phyloP scores from a whole-genome alignment of 164 flowering plant species.

The Magnolia officinalis region DNA sequence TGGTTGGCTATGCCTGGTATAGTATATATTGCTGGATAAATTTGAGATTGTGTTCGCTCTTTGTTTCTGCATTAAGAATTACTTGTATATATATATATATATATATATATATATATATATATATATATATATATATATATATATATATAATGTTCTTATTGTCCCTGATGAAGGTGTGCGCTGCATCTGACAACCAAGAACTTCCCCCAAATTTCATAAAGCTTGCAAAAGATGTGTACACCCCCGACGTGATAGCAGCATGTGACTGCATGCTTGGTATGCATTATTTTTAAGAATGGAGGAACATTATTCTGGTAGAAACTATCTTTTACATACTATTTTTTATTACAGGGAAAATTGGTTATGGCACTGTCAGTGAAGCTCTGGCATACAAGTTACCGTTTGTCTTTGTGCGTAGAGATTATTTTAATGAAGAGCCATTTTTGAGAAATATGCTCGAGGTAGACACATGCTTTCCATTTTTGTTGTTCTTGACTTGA shows the following conservation, averaged over 20 bases:
- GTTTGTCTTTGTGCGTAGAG: constrained; percentile 92
- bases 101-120: background rate
- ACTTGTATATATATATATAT: background rate
- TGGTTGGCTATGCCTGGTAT: constrained; percentile 95
- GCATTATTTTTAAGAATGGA: constrained; percentile 6
- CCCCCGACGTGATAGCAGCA: constrained; percentile 93
- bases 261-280: constrained; percentile 99
- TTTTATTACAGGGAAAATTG: constrained; percentile 77
- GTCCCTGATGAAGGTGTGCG: constrained; percentile 64
- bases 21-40: constrained; percentile 1
- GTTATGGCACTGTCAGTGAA: constrained; percentile 95
- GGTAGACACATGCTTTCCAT: constrained; percentile 34
- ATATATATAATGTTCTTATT: background rate
- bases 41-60: background rate
- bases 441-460: constrained; percentile 97
- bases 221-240: constrained; percentile 87
- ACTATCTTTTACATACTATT: background rate
- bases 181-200: constrained; percentile 73
- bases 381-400: constrained; percentile 91
- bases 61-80: background rate
- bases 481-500: constrained; percentile 5
- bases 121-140: too few species aligned
- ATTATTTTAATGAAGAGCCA: constrained; percentile 96
- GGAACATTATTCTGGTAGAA: too few species aligned
- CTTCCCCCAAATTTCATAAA: constrained; percentile 83